Conservation (phyloP, 805 yeast genomes). For the Kodamaea nitidulidarum region DNA sequence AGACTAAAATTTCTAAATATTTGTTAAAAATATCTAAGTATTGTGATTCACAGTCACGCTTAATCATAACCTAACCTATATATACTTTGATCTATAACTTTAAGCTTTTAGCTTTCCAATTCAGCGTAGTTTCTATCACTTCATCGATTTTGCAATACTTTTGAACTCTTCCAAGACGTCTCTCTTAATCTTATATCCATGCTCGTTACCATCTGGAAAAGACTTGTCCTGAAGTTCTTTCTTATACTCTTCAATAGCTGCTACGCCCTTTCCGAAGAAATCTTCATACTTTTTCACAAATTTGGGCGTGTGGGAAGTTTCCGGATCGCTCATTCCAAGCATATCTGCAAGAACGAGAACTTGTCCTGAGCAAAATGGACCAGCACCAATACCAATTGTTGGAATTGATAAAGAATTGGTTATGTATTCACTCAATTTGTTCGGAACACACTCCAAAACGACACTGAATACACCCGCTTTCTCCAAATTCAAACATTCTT, state of each 20-base stretch:
- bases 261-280: slow-evolving; percentile 44
- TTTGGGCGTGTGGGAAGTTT: slow-evolving; percentile 47
- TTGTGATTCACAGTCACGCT: too few species aligned
- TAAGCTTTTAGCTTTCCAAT: too few species aligned
- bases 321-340: slow-evolving; percentile 66
- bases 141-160: slow-evolving; percentile 4
- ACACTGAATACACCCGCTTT: slow-evolving; percentile 72
- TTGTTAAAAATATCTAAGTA: too few species aligned
- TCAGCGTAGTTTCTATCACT: neutral
- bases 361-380: slow-evolving; percentile 78
- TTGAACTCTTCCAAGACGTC: slow-evolving; percentile 44
- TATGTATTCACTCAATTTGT: slow-evolving; percentile 58
- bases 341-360: slow-evolving; percentile 84
- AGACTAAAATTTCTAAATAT: too few species aligned
- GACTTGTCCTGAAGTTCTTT: slow-evolving; percentile 49
- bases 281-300: slow-evolving; percentile 71
- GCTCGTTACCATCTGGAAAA: slow-evolving; percentile 61
- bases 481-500: slow-evolving; percentile 68
- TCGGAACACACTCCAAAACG: slow-evolving; percentile 85
- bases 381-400: slow-evolving; percentile 96
- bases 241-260: slow-evolving; percentile 52
- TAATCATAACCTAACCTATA: neutral
- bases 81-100: neutral
- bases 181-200: slow-evolving; percentile 66
- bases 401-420: slow-evolving; percentile 64